A percentile compares a stretch with the other conserved stretches of the same genome.
Conservation (phyloP, 1,284 basidiomycete genomes). For the Megacollybia platyphylla region DNA sequence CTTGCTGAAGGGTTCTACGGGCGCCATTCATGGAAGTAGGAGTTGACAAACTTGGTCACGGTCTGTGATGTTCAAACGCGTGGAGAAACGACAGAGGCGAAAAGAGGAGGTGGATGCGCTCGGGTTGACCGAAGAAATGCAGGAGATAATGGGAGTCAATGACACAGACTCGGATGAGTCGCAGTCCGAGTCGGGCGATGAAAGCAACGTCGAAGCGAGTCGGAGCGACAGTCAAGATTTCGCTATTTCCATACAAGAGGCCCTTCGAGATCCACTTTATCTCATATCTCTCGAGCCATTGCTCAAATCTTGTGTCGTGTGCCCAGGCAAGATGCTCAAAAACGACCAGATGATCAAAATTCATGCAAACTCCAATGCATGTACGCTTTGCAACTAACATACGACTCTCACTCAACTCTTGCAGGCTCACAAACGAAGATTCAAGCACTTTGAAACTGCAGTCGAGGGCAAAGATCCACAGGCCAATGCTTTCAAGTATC, state of each 20-base stretch:
- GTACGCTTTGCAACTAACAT: conserved; percentile 21
- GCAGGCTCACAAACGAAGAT: conserved; percentile 51
- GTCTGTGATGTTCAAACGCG: conserved; percentile 67
- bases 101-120: conserved; percentile 58
- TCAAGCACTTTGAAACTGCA: conserved; percentile 31
- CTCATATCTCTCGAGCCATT: conserved; percentile 38
- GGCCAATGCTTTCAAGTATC: conserved; percentile 34
- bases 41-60: neutral
- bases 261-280: conserved; percentile 53
- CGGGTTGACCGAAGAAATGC: conserved; percentile 59
- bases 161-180: conserved; percentile 40
- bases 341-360: conserved; percentile 43
- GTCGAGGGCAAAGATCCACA: conserved; percentile 25
- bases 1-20: too few relatives aligned
- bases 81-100: conserved; percentile 56
- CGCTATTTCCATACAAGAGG: conserved; percentile 46
- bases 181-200: conserved; percentile 14
- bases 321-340: conserved; percentile 67
- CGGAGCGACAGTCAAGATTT: conserved; percentile 19
- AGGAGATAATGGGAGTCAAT: conserved; percentile 57
- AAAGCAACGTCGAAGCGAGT: conserved; percentile 12
- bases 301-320: conserved; percentile 52
- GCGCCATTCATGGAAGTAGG: too few relatives aligned
- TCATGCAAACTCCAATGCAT: conserved; percentile 57
- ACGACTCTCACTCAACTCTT: conserved; percentile 8